Base-by-base conservation (phyloP, 2,329 filamentous ascomycete species). In the Trichophyton schoenleinii region DNA sequence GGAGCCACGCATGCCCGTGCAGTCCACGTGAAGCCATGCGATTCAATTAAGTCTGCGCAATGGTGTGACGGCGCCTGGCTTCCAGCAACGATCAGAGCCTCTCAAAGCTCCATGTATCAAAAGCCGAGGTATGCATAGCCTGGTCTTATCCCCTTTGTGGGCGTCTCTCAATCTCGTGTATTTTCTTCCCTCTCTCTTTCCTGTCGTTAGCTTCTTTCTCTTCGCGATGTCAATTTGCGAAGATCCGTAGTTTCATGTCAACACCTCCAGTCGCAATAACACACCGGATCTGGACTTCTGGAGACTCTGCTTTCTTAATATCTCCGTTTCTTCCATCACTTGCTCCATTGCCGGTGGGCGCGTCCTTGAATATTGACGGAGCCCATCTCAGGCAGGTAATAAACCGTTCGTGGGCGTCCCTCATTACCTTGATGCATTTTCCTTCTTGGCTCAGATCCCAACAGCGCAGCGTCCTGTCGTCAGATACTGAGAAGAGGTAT, bases 401-500 rank as follows among this genome's bases (percentile, higher is more conserved):
- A 69, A 97, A 96, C 70, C 91, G 90, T 3, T 82, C 85, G 70
- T 95, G 91, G 0, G 85, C 85, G 64, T 90, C 88, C 42, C 81
- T 80, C 15, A 97, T 77, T 0, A 84, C 86, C 74, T 92, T 92
- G 66, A 96, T 90, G 68, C 90, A 92, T 69, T 91, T 91, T 48
- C 89, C 89, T 72, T 95, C 91, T 71, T 97, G 92, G 28, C 83
- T 82, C 28, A 97, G 78, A 76, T 97, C 92, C 92, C 92, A 97
- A 77, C 91, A 96, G 61, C 91, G 82, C 63, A 97, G 80, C 3
- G 89, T 91, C 77, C 94, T 95, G 76, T 97, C 92, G 71, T 97
- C 92, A 15, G 87, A 83, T 20, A 88, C 89, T 5, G 87, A 91
- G 4, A 97, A 76, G 1, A 97, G 80, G 69, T 94, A 96, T 74